Percentiles rank a stretch among this genome's conserved stretches.
These are phyloP conservation scores for Venturia effusa DNA, from an alignment of 2,329 filamentous ascomycete species.

Conservation along the genomic window DNA sequence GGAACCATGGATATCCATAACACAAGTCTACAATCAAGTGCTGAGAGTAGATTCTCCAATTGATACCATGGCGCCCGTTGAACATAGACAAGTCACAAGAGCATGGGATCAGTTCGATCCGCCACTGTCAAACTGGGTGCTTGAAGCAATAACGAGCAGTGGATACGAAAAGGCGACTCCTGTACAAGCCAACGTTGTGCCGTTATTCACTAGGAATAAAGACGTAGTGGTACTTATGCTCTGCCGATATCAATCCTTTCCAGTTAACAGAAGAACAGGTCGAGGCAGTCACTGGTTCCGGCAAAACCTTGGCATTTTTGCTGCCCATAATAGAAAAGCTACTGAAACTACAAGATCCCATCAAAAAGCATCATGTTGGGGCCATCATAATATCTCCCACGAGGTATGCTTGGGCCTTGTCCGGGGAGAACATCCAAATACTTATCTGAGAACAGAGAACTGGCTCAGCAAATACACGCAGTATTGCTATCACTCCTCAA, in stretches of 20 bases:
- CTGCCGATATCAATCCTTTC: too few species aligned
- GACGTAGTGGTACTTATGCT: conserved; percentile 61
- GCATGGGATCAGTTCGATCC: conserved; percentile 62
- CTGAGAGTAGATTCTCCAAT: background rate
- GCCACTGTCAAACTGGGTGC: conserved; percentile 67
- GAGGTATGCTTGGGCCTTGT: conserved; percentile 24
- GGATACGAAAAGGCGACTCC: conserved; percentile 83
- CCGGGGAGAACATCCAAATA: background rate
- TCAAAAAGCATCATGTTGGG: conserved; percentile 81
- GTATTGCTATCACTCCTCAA: conserved; percentile 67
- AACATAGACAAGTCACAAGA: conserved; percentile 25
- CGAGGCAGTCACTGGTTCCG: conserved; percentile 77
- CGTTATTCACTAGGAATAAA: conserved; percentile 64
- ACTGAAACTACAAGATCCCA: conserved; percentile 66
- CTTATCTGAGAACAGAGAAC: conserved; percentile 47
- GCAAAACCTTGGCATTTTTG: conserved; percentile 79
- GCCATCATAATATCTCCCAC: conserved; percentile 90
- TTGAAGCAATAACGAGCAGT: conserved; percentile 74
- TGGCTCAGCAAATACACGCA: conserved; percentile 80
- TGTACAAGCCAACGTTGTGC: conserved; percentile 86
- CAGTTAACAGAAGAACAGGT: background rate
- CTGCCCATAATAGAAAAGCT: conserved; percentile 77
- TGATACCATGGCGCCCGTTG: conserved; percentile 9
- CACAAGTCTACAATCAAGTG: conserved; percentile 3
- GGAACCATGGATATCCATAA: background rate